Evolutionary conservation across 208 protist genomes (phyloP), one percentile per base, ranked within the genome.

Genomic region (Novymonas esmeraldas): DNA sequence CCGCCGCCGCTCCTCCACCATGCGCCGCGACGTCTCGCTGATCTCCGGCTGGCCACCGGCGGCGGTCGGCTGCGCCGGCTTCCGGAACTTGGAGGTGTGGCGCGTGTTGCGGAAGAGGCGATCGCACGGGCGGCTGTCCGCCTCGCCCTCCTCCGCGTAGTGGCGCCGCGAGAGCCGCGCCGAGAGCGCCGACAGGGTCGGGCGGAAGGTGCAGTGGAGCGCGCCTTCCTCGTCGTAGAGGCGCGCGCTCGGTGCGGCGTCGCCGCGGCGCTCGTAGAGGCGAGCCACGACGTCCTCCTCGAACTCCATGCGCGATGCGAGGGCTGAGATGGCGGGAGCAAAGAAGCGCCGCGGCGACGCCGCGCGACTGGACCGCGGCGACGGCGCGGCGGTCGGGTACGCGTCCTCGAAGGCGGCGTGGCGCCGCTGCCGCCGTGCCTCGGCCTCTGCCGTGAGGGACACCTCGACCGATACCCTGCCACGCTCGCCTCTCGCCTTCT

Each of bases 171-270:
- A 85, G 38, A 87, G 69, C 58, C 70, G 69, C 31, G 50, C 24
- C 10, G 82, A 92, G 20, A 71, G 70, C n/a, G 72, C 52, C 6
- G 76, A 77, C 1, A 90, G 70, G 16, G 54, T 55, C 3, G 88
- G 84, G 0, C 60, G 70, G 76, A 91, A 91, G 58, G 85, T 90
- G 65, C 82, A 89, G 65, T 76, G 41, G 24, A 70, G 66, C 14
- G 55, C 61, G 24, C 62, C 64, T 26, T 59, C 77, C 51, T 76
- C 76, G 50, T 83, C 83, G 49, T 69, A 89, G 2, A 69, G 38
- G 29, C 41, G 22, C 1, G 26, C 31, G 6, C 22, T 29, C 13
- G 61, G 29, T 20, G 34, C 42, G 42, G 9, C 6, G 28, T 39
- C 3, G 20, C n/a, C 28, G 29, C 26, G 66, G 39, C 45, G 56